phyloP scores from a whole-genome alignment of 208 protist genomes.

The Tritrichomonas foetus region DNA sequence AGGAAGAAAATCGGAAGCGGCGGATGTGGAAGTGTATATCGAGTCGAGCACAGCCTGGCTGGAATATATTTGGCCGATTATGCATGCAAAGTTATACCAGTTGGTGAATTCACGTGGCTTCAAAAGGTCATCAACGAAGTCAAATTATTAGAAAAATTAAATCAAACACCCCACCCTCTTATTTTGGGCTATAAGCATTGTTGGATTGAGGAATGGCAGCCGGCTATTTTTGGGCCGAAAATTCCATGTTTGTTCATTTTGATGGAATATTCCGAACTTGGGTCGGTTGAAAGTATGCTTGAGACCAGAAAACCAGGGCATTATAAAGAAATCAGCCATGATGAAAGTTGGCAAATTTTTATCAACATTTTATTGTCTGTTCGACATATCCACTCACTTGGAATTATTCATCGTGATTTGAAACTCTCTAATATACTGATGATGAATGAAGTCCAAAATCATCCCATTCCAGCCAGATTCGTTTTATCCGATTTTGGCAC shows the following conservation, averaged over 20 bases:
- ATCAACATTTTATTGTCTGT: neutral
- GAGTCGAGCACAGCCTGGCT: conserved; percentile 50
- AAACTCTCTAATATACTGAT: conserved; percentile 53
- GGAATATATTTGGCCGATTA: conserved; percentile 49
- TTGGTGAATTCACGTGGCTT: conserved; percentile 49
- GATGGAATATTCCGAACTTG: conserved; percentile 57
- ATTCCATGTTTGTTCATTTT: conserved; percentile 57
- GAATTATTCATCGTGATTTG: conserved; percentile 54
- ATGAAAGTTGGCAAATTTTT: neutral
- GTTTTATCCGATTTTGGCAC: neutral
- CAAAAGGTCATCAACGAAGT: conserved; percentile 48
- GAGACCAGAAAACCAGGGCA: neutral
- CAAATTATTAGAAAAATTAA: conserved; percentile 53
- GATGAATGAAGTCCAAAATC: neutral
- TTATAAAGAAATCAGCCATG: neutral
- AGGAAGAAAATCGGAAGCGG: conserved; percentile 51
- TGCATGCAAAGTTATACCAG: conserved; percentile 56
- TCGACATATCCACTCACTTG: conserved; percentile 50
- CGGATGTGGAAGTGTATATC: conserved; percentile 51
- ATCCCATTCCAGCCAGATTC: neutral
- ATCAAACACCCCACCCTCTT: conserved; percentile 45
- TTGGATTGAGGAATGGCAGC: conserved; percentile 54
- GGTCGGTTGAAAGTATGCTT: conserved; percentile 50
- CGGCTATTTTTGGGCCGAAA: conserved; percentile 50
- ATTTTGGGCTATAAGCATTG: conserved; percentile 57